Evolutionary conservation across 345 rosid genomes (phyloP).

Genomic region (Reutealis trisperma): DNA sequence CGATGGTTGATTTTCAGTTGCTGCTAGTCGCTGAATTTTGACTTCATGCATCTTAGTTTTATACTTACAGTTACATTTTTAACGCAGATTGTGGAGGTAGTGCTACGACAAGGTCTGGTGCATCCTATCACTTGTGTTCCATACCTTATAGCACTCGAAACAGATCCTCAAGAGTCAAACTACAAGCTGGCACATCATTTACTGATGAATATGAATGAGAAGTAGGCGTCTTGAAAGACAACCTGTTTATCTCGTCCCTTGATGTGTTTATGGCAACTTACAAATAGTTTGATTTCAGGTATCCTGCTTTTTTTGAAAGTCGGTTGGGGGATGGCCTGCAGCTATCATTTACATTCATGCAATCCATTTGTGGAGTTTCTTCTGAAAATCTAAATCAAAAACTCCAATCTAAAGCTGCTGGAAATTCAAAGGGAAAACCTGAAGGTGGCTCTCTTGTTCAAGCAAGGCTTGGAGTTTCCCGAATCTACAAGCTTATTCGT

Average conservation of each 20-base stretch:
- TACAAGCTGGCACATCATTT: constrained; percentile 97
- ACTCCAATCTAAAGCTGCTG: constrained; percentile 52
- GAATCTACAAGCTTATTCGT: constrained; percentile 95
- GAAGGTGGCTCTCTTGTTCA: constrained; percentile 70
- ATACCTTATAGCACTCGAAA: constrained; percentile 95
- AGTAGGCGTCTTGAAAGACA: constrained; percentile 47
- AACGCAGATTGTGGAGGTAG: constrained; percentile 94
- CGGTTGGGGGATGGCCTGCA: constrained; percentile 99
- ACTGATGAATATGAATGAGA: constrained; percentile 99
- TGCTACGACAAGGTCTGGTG: constrained; percentile 97
- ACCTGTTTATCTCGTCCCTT: background rate
- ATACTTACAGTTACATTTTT: background rate
- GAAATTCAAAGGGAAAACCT: constrained; percentile 59
- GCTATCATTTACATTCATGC: constrained; percentile 83
- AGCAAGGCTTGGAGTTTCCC: constrained; percentile 94
- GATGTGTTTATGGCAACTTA: constrained; percentile 22
- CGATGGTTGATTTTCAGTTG: background rate
- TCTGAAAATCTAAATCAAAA: constrained; percentile 44
- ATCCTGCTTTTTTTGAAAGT: constrained; percentile 96
- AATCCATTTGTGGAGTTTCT: constrained; percentile 47
- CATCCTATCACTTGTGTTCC: constrained; percentile 99
- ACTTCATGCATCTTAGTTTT: background rate
- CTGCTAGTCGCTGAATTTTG: background rate
- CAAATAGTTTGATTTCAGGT: constrained; percentile 53
- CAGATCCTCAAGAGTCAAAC: constrained; percentile 91